Evolutionary conservation across 257 asterid genomes (phyloP).

Genomic region (Ballota nigra): DNA sequence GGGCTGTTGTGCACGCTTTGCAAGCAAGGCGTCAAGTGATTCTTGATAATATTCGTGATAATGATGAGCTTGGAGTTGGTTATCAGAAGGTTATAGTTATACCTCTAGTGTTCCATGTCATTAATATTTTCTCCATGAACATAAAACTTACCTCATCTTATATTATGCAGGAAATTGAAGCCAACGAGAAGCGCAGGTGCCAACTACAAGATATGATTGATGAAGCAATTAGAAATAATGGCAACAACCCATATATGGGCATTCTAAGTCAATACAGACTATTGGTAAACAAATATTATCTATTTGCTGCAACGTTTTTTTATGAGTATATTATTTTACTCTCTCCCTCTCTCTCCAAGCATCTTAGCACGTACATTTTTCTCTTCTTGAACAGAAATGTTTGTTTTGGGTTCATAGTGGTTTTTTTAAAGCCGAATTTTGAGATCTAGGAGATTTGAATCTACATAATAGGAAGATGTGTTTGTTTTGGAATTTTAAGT

Average conservation of each 20-base stretch:
- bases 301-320: conserved; percentile 4
- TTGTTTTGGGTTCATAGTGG: no score
- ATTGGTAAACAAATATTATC: conserved; percentile 52
- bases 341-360: not conserved
- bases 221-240: conserved; percentile 80
- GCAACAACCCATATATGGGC: conserved; percentile 80
- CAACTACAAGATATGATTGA: conserved; percentile 86
- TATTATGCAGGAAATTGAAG: conserved; percentile 73
- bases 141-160: conserved; percentile 12
- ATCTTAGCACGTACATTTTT: not conserved
- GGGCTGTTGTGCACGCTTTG: conserved; percentile 69
- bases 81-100: conserved; percentile 66
- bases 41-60: conserved; percentile 94
- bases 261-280: conserved; percentile 91
- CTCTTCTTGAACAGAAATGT: not conserved
- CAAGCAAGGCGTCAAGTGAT: conserved; percentile 85
- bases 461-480: no score
- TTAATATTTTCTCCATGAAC: conserved; percentile 14
- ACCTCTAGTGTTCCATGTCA: not conserved
- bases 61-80: conserved; percentile 81
- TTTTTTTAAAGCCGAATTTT: no score
- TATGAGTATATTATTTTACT: not conserved
- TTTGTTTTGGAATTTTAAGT: no score
- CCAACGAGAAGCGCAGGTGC: conserved; percentile 72
- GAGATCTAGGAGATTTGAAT: no score